A percentile compares a stretch with the other conserved stretches of the same genome.
phyloP scores from a whole-genome alignment of 2,329 filamentous ascomycete genomes.

The Penicillium sp. region DNA sequence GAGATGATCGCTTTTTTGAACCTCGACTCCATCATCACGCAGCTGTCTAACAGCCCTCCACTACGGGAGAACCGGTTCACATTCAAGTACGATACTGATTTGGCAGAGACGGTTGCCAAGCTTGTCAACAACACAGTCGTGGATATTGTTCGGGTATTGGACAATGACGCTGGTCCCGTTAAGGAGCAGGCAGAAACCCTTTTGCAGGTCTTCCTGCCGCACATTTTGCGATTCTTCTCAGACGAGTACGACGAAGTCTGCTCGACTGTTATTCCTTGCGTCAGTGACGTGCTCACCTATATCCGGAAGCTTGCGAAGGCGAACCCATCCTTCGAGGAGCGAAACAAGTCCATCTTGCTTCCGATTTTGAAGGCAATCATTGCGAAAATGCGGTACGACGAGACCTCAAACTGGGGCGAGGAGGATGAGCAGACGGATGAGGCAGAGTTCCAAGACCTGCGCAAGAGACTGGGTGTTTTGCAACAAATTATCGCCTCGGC shows the following conservation, averaged over 20 bases:
- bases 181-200: slow-evolving; percentile 70
- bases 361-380: slow-evolving; percentile 88
- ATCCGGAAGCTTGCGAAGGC: slow-evolving; percentile 67
- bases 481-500: slow-evolving; percentile 88
- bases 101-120: slow-evolving; percentile 89
- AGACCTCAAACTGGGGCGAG: slow-evolving; percentile 84
- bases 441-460: slow-evolving; percentile 89
- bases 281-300: slow-evolving; percentile 86
- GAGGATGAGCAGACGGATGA: slow-evolving; percentile 94
- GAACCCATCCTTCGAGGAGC: slow-evolving; percentile 55
- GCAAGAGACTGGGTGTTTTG: slow-evolving; percentile 77
- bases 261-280: slow-evolving; percentile 83
- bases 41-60: slow-evolving; percentile 74
- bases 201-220: slow-evolving; percentile 69
- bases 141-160: slow-evolving; percentile 79
- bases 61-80: slow-evolving; percentile 71
- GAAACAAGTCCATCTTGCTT: slow-evolving; percentile 73
- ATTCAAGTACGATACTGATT: slow-evolving; percentile 83
- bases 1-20: slow-evolving; percentile 88
- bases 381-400: slow-evolving; percentile 93
- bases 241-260: slow-evolving; percentile 98
- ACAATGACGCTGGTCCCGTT: slow-evolving; percentile 54
- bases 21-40: slow-evolving; percentile 71
- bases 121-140: slow-evolving; percentile 82
- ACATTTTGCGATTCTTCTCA: slow-evolving; percentile 85